A percentile compares a stretch with the other conserved stretches of the same genome.
Conservation (phyloP, 2,329 filamentous ascomycete genomes). For the Hymenoscyphus scutula region DNA sequence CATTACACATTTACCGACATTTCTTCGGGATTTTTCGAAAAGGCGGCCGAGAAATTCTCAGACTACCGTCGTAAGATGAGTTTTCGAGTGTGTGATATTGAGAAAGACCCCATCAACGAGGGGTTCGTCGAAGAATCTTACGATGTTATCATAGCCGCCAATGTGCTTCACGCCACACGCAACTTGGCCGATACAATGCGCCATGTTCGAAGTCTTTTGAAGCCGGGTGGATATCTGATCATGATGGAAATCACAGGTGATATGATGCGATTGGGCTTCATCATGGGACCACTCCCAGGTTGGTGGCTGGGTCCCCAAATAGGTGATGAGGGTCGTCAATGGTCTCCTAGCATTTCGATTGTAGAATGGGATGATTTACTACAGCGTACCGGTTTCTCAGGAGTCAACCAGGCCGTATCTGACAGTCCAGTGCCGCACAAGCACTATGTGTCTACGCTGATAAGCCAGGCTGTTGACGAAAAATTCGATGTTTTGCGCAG, state of each 20-base stretch:
- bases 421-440: background rate
- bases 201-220: slow-evolving; percentile 40
- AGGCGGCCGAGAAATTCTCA: slow-evolving; percentile 34
- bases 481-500: background rate
- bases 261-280: background rate
- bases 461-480: slow-evolving; percentile 5
- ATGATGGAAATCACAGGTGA: slow-evolving; percentile 37
- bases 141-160: slow-evolving; percentile 42
- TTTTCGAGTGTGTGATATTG: slow-evolving; percentile 39
- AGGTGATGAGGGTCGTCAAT: slow-evolving; percentile 12
- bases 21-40: slow-evolving; percentile 42
- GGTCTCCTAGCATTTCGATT: background rate
- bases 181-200: slow-evolving; percentile 28
- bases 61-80: slow-evolving; percentile 25
- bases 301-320: slow-evolving; percentile 17
- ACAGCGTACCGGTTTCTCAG: slow-evolving; percentile 32
- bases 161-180: slow-evolving; percentile 42
- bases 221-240: slow-evolving; percentile 47
- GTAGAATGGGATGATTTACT: slow-evolving; percentile 29
- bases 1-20: slow-evolving; percentile 49
- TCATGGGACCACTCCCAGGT: slow-evolving; percentile 2
- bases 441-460: slow-evolving; percentile 1
- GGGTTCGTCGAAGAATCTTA: slow-evolving; percentile 36
- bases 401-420: slow-evolving; percentile 25
- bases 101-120: slow-evolving; percentile 32